Evolutionary conservation across 169 alveolate genomes (phyloP).

Genomic region (Cyclospora cayetanensis): DNA sequence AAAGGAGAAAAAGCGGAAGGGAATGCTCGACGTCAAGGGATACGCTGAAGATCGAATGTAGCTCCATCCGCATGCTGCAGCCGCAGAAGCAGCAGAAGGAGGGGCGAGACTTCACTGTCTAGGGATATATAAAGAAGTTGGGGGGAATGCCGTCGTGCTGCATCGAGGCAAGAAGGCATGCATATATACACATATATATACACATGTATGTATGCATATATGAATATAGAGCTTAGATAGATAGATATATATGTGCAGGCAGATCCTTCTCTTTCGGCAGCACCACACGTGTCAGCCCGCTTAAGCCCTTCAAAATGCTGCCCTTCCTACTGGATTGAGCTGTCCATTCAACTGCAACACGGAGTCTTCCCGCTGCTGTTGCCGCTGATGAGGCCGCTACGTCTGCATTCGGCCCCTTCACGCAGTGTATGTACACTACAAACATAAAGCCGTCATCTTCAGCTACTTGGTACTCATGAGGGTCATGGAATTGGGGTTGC

Average conservation of each 20-base stretch:
- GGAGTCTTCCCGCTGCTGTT: neutral
- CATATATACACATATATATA: neutral
- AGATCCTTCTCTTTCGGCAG: neutral
- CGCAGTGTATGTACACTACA: constrained; percentile 12
- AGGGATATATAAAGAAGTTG: neutral
- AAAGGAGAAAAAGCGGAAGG: constrained; percentile 14
- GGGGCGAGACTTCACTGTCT: neutral
- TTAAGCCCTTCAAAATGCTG: too few relatives aligned
- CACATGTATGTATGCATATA: neutral
- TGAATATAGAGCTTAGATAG: neutral
- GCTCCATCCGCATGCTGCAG: constrained; percentile 23
- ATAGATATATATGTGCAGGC: neutral
- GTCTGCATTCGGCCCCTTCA: neutral
- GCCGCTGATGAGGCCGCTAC: neutral
- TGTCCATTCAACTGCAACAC: constrained; percentile 22
- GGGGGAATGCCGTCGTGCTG: neutral
- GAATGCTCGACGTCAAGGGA: neutral
- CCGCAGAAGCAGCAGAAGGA: constrained; percentile 14
- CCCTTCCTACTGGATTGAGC: constrained; percentile 6
- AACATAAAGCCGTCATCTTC: neutral
- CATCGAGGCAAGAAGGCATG: neutral
- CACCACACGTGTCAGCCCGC: too few relatives aligned
- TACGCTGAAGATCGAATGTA: neutral
- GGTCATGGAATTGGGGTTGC: neutral
- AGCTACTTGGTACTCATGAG: neutral